Conservation (phyloP, 192 early-diverging fungal species). For the Coemansia biformis region DNA sequence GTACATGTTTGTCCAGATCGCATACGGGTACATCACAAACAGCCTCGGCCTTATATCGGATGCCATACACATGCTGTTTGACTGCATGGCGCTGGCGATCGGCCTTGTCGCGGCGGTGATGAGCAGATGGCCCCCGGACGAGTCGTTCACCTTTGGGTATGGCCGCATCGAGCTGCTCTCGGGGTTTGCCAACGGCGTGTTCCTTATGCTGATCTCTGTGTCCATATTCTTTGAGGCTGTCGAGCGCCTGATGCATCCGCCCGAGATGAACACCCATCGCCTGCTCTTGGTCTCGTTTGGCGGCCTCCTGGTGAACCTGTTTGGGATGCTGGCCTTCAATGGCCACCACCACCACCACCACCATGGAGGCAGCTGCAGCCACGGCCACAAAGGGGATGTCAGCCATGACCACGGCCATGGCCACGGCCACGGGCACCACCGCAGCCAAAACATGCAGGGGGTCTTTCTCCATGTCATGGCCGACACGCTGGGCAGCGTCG, state of each 20-base stretch:
- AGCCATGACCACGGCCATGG: constrained; percentile 51
- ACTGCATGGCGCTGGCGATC: constrained; percentile 85
- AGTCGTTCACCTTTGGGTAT: constrained; percentile 67
- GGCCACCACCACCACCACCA: constrained; percentile 65
- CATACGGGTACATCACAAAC: constrained; percentile 76
- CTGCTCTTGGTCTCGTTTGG: constrained; percentile 83
- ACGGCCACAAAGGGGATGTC: constrained; percentile 57
- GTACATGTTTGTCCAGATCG: constrained; percentile 87
- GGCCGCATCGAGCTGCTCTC: constrained; percentile 87
- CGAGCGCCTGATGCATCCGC: constrained; percentile 78
- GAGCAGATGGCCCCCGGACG: constrained; percentile 85
- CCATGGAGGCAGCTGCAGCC: constrained; percentile 53
- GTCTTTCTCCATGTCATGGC: constrained; percentile 93
- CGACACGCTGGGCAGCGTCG: constrained; percentile 91
- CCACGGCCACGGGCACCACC: constrained; percentile 45
- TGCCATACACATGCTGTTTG: constrained; percentile 98
- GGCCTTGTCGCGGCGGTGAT: constrained; percentile 84
- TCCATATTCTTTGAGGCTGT: constrained; percentile 90
- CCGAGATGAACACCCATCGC: constrained; percentile 78
- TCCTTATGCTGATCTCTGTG: constrained; percentile 80
- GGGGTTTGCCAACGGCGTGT: constrained; percentile 90
- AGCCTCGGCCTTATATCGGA: constrained; percentile 89
- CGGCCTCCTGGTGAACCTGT: constrained; percentile 86
- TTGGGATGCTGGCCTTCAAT: constrained; percentile 91
- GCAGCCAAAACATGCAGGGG: constrained; percentile 86